A percentile compares a stretch with the other conserved stretches of the same genome.
Evolutionary conservation across 2,329 filamentous ascomycete species (phyloP).

Genomic region (Aspergillus thermomutatus): DNA sequence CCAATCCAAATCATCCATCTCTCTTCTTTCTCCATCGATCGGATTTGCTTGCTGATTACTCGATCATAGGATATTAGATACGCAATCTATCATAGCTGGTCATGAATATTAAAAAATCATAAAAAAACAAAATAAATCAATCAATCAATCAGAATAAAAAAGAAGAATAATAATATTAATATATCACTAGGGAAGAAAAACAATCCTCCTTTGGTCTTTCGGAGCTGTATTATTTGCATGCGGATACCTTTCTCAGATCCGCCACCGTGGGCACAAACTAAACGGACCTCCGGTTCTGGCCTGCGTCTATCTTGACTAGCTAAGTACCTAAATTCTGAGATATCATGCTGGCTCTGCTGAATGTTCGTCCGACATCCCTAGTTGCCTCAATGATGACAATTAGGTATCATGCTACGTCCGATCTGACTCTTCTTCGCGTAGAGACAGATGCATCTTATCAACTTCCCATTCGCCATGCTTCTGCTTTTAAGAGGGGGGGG

Average conservation of each 20-base stretch:
- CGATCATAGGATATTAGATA: background rate
- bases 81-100: background rate
- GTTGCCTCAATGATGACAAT: background rate
- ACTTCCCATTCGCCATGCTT: background rate
- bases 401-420: background rate
- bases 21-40: background rate
- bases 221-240: background rate
- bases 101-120: background rate
- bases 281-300: background rate
- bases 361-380: background rate
- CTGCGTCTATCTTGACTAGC: background rate
- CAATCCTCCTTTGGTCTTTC: background rate
- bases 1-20: slow-evolving; percentile 11
- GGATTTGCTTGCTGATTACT: background rate
- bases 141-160: background rate
- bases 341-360: background rate
- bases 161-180: background rate
- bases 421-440: background rate
- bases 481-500: background rate
- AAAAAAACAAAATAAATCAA: background rate
- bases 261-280: background rate
- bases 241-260: background rate
- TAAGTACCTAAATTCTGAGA: background rate
- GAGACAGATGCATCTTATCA: background rate
- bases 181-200: no score